Evolutionary conservation across 441 rosid species (phyloP), one percentile per base, ranked within the genome.

Genomic region (Pelargonium cotyledonis): DNA sequence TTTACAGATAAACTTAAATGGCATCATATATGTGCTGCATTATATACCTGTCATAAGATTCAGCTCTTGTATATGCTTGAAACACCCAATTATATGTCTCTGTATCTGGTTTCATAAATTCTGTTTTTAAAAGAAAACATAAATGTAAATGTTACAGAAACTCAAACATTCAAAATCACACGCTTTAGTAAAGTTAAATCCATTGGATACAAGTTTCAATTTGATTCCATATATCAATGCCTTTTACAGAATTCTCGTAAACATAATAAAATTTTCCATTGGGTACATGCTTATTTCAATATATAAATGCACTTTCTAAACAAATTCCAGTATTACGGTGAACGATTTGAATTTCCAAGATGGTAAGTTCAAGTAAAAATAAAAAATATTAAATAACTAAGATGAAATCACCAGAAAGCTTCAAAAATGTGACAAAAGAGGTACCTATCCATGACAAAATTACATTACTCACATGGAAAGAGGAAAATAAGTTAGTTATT

Each of bases 1-100:
- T 35, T 18, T 55, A 55, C 61, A 55, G 61, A 55, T 49, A 16
- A 55, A 16, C 57, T 55, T 43, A 19, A 43, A 15, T 51, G 65
- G 11, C 18, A n/a, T 44, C 16, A 16, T 23, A 18, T 0, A 70
- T 65, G 43, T 38, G 49, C n/a, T 41, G 66, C 62, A 70, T 43
- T 76, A 73, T 75, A 75, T 80, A 94, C 99, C 99, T 89, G 78
- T 94, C 95, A 69, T 91, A 91, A 63, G 97, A 91, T 70, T 94
- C 97, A 68, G 97, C 97, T 82, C 96, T 86, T 29, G 99, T 94
- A 74, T 88, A 94, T 64, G 99, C 97, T 86, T 91, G 96, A 80
- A 94, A 86, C 67, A 94, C 96, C 95, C 96, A 94, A 75, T 94
- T 94, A 81, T 94, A 94, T 14, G 97, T 85, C 81, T 94, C 97